Evolutionary conservation across 139 green algal species (phyloP).

Genomic region (Coccomyxa sp.): DNA sequence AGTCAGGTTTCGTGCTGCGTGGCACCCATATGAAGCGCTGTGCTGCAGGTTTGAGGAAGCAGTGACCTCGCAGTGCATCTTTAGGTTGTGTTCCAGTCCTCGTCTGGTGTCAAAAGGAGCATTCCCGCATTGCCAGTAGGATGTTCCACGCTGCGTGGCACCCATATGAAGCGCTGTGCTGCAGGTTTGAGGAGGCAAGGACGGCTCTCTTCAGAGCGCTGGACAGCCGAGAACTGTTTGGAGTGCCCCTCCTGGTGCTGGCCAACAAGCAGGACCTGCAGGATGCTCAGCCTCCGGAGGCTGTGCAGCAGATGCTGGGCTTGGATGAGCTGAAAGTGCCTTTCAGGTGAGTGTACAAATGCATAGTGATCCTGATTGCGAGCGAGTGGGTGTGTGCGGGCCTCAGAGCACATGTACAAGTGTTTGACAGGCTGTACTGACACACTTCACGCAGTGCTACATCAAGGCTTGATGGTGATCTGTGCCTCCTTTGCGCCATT

Average conservation of each 20-base stretch:
- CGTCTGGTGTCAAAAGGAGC: too few relatives aligned
- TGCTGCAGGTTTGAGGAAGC: slow-evolving; percentile 52
- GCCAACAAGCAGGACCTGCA: slow-evolving; percentile 89
- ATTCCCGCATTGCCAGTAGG: too few relatives aligned
- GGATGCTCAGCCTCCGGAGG: slow-evolving; percentile 26
- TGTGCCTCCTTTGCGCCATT: not conserved
- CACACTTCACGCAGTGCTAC: too few relatives aligned
- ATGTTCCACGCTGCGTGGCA: too few relatives aligned
- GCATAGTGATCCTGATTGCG: not conserved
- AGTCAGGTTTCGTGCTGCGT: too few relatives aligned
- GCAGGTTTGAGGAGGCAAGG: slow-evolving; percentile 61
- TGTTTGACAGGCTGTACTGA: too few relatives aligned
- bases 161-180: not conserved
- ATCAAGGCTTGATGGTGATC: not conserved
- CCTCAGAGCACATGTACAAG: too few relatives aligned
- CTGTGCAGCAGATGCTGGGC: slow-evolving; percentile 54
- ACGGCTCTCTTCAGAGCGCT: slow-evolving; percentile 63
- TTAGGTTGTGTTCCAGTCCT: too few relatives aligned
- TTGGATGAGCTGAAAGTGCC: slow-evolving; percentile 35
- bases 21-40: not conserved
- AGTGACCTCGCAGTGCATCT: too few relatives aligned
- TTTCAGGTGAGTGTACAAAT: slow-evolving; percentile 1
- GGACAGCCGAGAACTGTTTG: slow-evolving; percentile 60
- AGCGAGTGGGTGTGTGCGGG: too few relatives aligned
- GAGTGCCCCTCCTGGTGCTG: slow-evolving; percentile 84